Percentiles rank a stretch among this genome's conserved stretches.
These are phyloP conservation scores for Suillus plorans DNA, from an alignment of 768 basidiomycete species.

Conservation along the genomic window DNA sequence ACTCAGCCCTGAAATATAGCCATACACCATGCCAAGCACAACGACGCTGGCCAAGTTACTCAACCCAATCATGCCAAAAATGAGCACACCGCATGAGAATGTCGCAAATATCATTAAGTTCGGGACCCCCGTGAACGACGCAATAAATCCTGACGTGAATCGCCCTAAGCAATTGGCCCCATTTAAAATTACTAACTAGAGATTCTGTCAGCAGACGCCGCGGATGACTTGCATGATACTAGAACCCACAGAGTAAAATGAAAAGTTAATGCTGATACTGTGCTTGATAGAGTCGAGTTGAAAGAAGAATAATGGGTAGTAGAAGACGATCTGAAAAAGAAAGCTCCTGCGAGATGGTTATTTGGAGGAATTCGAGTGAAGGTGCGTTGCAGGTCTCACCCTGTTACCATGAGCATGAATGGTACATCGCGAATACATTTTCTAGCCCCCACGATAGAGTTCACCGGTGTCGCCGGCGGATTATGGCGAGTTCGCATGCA, in stretches of 20 bases:
- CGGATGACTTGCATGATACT: conserved; percentile 1
- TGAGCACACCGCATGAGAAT: conserved; percentile 34
- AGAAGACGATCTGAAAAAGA: conserved; percentile 19
- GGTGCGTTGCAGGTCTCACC: conserved; percentile 10
- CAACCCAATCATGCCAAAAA: conserved; percentile 46
- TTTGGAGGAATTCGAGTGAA: not conserved
- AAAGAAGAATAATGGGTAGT: conserved; percentile 57
- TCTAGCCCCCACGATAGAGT: conserved; percentile 16
- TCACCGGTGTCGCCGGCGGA: not conserved
- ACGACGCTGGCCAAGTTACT: conserved; percentile 38
- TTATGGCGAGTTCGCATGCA: not conserved
- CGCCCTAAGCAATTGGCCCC: conserved; percentile 49
- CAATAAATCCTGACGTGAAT: conserved; percentile 40
- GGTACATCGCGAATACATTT: conserved; percentile 25
- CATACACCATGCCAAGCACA: conserved; percentile 45
- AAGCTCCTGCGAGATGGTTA: conserved; percentile 15
- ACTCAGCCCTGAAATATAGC: conserved; percentile 47
- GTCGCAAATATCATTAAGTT: conserved; percentile 41
- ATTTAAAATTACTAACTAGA: conserved; percentile 53
- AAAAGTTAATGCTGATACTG: conserved; percentile 42
- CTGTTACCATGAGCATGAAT: conserved; percentile 23
- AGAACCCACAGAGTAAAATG: conserved; percentile 50
- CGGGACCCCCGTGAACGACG: conserved; percentile 40
- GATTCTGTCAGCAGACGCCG: not conserved
- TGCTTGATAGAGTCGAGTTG: conserved; percentile 54